phyloP scores from a whole-genome alignment of 306 rosid species.

The Fagus crenata region DNA sequence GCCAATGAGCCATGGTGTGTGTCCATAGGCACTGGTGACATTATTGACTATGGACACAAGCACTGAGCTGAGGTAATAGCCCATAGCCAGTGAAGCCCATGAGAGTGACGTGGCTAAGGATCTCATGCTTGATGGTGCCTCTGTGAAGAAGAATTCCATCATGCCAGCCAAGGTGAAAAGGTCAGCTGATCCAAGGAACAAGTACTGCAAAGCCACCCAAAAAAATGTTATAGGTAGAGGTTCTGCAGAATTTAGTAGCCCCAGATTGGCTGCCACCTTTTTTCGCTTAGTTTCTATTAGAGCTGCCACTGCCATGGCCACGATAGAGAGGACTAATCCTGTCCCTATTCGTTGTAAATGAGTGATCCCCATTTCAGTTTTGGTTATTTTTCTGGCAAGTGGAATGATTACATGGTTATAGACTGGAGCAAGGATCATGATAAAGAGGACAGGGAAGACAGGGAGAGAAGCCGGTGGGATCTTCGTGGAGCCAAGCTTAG shows the following conservation, averaged over 20 bases:
- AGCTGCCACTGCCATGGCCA: slow-evolving; percentile 85
- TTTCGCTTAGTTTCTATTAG: slow-evolving; percentile 72
- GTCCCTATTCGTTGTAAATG: slow-evolving; percentile 67
- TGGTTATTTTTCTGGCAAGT: slow-evolving; percentile 49
- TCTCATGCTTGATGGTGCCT: slow-evolving; percentile 73
- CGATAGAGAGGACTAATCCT: slow-evolving; percentile 58
- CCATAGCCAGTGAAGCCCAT: slow-evolving; percentile 77
- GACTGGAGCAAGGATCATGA: slow-evolving; percentile 66
- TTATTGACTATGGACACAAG: slow-evolving; percentile 56
- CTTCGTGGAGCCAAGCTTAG: slow-evolving; percentile 57
- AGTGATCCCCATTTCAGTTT: slow-evolving; percentile 66
- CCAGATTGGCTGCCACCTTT: slow-evolving; percentile 37
- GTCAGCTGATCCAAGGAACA: slow-evolving; percentile 79
- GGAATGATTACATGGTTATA: slow-evolving; percentile 62
- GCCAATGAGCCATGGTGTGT: slow-evolving; percentile 63
- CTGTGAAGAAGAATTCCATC: slow-evolving; percentile 87
- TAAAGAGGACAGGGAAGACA: slow-evolving; percentile 65
- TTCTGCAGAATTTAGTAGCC: slow-evolving; percentile 39
- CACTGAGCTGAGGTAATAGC: slow-evolving; percentile 69
- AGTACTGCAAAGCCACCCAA: slow-evolving; percentile 69
- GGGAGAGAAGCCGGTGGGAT: slow-evolving; percentile 91
- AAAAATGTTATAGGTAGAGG: slow-evolving; percentile 68
- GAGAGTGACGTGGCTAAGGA: slow-evolving; percentile 76
- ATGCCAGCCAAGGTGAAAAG: slow-evolving; percentile 75
- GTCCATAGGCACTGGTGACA: slow-evolving; percentile 41